phyloP scores from a whole-genome alignment of 306 rosid species.

The Amphicarpaea edgeworthii region DNA sequence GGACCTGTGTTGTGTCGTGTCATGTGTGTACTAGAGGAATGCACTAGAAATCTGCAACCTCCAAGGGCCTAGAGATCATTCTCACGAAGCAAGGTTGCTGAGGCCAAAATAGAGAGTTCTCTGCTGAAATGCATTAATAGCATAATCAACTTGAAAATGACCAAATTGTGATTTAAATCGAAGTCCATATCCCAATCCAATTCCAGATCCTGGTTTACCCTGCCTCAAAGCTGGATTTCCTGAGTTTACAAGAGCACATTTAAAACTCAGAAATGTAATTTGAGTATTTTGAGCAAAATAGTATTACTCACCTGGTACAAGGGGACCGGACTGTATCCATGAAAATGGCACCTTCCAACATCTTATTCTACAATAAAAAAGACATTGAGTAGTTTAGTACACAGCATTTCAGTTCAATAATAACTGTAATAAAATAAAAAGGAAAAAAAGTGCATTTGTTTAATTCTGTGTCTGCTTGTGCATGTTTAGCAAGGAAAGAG shows the following conservation, averaged over 20 bases:
- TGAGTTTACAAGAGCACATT: slow-evolving; percentile 54
- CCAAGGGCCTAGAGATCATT: background rate
- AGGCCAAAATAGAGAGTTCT: slow-evolving; percentile 77
- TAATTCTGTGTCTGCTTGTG: background rate
- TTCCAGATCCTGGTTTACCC: slow-evolving; percentile 89
- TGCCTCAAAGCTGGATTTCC: slow-evolving; percentile 89
- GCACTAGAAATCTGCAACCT: background rate
- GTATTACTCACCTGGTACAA: slow-evolving; percentile 81
- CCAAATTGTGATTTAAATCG: slow-evolving; percentile 84
- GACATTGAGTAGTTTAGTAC: slow-evolving; percentile 14
- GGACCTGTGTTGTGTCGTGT: too few species aligned
- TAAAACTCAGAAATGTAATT: slow-evolving; percentile 6
- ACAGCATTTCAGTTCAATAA: slow-evolving; percentile 23
- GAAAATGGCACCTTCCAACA: slow-evolving; percentile 79
- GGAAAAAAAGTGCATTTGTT: background rate
- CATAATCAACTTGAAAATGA: slow-evolving; percentile 82
- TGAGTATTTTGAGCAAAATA: slow-evolving; percentile 34
- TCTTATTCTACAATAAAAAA: slow-evolving; percentile 63
- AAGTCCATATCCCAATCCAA: slow-evolving; percentile 84
- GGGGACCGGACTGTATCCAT: slow-evolving; percentile 76
- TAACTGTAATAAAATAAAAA: slow-evolving; percentile 29
- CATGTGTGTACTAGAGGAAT: slow-evolving; percentile 19
- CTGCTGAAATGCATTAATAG: slow-evolving; percentile 79
- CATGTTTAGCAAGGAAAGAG: slow-evolving; percentile 1
- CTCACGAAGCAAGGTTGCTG: slow-evolving; percentile 77